Percentiles rank a stretch among this genome's conserved stretches.
Conservation (phyloP, 2,329 filamentous ascomycete genomes). For the Xylariaceae sp. region DNA sequence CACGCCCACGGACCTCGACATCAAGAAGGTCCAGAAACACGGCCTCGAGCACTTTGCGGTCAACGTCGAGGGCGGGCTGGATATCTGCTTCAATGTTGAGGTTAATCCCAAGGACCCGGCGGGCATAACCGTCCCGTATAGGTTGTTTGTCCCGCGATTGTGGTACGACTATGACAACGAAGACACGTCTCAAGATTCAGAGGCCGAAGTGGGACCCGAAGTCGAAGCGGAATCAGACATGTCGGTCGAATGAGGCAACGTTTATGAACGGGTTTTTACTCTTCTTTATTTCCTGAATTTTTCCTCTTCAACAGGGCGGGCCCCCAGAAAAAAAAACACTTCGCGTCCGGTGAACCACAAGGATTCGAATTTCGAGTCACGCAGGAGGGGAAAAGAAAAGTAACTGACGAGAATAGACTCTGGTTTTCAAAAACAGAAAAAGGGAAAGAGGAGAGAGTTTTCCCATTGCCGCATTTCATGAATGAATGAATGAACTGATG, state of each 20-base stretch:
- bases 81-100: constrained; percentile 85
- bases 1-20: constrained; percentile 62
- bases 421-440: no score
- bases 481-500: no score
- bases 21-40: constrained; percentile 52
- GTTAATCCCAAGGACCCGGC: constrained; percentile 78
- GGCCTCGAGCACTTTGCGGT: constrained; percentile 51
- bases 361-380: no score
- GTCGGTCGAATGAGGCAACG: background rate
- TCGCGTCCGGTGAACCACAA: no score
- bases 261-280: no score
- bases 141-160: constrained; percentile 76
- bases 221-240: background rate
- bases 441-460: no score
- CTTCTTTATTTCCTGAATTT: no score
- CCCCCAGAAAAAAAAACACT: no score
- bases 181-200: constrained; percentile 7
- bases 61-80: constrained; percentile 75
- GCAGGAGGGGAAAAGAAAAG: no score
- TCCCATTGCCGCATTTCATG: no score
- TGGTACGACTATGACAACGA: constrained; percentile 52
- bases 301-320: no score
- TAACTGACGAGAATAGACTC: no score
- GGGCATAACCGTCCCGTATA: constrained; percentile 82
- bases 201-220: background rate